A percentile compares a stretch with the other conserved stretches of the same genome.
Evolutionary conservation across 805 yeast genomes (phyloP).

Genomic region (Candida germanica): DNA sequence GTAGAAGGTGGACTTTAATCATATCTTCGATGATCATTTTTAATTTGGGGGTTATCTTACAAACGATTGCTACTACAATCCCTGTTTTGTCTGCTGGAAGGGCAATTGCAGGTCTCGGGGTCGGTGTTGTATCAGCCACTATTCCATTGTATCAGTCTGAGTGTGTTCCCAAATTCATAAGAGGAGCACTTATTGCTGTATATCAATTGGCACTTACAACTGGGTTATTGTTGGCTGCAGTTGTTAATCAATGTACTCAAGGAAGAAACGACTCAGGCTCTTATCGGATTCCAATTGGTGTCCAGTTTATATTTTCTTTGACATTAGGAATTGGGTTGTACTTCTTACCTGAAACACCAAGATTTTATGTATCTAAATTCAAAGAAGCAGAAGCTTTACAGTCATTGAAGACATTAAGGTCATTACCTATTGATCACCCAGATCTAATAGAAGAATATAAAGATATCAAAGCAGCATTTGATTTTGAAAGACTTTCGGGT

Average conservation of each 20-base stretch:
- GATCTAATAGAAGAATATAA: slow-evolving; percentile 42
- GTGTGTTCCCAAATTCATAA: slow-evolving; percentile 69
- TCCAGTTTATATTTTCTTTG: slow-evolving; percentile 42
- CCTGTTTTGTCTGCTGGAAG: slow-evolving; percentile 42
- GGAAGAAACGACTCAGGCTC: slow-evolving; percentile 15
- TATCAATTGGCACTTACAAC: slow-evolving; percentile 41
- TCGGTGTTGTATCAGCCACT: slow-evolving; percentile 50
- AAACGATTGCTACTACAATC: slow-evolving; percentile 30
- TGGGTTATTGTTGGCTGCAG: slow-evolving; percentile 50
- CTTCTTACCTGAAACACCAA: slow-evolving; percentile 55
- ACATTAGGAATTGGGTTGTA: slow-evolving; percentile 51
- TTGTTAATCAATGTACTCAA: slow-evolving; percentile 47
- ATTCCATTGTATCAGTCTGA: slow-evolving; percentile 78
- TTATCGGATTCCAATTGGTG: slow-evolving; percentile 55
- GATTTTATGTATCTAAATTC: slow-evolving; percentile 42
- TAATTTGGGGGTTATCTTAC: slow-evolving; percentile 39
- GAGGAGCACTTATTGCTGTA: slow-evolving; percentile 50
- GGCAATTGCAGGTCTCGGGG: slow-evolving; percentile 47
- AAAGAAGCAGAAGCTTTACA: slow-evolving; percentile 39
- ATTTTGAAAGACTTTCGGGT: slow-evolving; percentile 41
- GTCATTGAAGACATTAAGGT: slow-evolving; percentile 50
- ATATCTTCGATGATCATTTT: slow-evolving; percentile 58
- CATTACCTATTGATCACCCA: slow-evolving; percentile 39
- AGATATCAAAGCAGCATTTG: slow-evolving; percentile 44
- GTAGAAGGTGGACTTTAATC: slow-evolving; percentile 68